Evolutionary conservation across 2,329 filamentous ascomycete species (phyloP), one percentile per base, ranked within the genome.

Genomic region (Blastomyces gilchristii): DNA sequence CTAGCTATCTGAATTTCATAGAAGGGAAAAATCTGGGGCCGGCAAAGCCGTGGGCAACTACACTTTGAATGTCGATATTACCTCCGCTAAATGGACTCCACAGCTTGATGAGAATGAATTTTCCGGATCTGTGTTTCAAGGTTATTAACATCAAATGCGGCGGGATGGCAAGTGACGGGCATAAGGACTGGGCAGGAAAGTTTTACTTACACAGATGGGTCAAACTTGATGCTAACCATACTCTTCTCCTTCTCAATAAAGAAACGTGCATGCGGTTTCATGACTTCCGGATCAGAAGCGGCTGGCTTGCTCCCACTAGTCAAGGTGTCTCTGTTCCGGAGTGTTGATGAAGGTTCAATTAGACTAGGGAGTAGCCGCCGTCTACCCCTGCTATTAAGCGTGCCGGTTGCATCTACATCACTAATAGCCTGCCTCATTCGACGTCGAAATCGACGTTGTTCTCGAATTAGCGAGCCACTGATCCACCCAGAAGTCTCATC

Each of bases 21-120:
- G 87, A 83, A 8, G 90, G 90, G 70, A 95, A 94, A 74, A 87
- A 96, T 64, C 92, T 84, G 11, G 90, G 89, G 4, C 93, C 93
- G 0, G 90, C 89, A 75, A 87, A 97, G 0, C 93, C 93, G 70
- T 89, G 87, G 1, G 87, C 89, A 63, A 91, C 83, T 31, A 97
- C 87, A 56, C 87, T 90, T 74, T 96, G 89, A 49, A 97, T 91
- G 71, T 96, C 91, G 67, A 97, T 95, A 70, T 95, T 96, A 3
- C 83, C 81, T 58, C 87, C 85, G 34, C 85, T 83, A 64, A 85
- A 84, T 1, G 89, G 88, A 69, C 87, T 91, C 89, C 91, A 97
- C 73, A 97, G 85, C 79, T 97, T 97, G 66, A 97, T 80, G 52
- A 97, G 76, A 61, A 97, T 88, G 73, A 89, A 95, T 63, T 90